A percentile compares a stretch with the other conserved stretches of the same genome.
Conservation (phyloP, 75 land plant genomes). For the Pinus albicaulis region DNA sequence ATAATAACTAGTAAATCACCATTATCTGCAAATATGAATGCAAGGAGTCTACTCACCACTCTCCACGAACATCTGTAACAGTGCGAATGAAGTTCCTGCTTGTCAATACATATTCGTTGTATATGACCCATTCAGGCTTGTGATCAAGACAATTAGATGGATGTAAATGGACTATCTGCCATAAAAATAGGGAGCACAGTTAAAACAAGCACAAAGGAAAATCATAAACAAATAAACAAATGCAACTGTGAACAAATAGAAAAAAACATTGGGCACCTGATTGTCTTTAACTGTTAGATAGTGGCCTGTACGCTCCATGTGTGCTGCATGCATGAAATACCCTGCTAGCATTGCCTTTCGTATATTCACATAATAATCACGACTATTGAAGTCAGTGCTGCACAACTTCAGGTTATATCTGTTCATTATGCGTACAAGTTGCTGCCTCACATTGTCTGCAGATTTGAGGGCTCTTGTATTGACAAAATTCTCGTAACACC, state of each 20-base stretch:
- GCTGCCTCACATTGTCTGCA: conserved; percentile 91
- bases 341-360: conserved; percentile 96
- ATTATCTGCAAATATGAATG: neutral
- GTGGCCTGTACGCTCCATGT: conserved; percentile 90
- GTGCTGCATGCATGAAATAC: conserved; percentile 98
- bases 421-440: conserved; percentile 92
- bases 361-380: conserved; percentile 89
- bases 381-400: conserved; percentile 95
- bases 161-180: conserved; percentile 90
- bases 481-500: conserved; percentile 97
- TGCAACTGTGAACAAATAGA: conserved; percentile 1
- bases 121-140: conserved; percentile 98
- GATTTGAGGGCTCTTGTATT: conserved; percentile 86
- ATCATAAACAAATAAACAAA: conserved; percentile 7
- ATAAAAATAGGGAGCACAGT: neutral
- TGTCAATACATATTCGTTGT: conserved; percentile 93
- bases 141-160: conserved; percentile 93
- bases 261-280: conserved; percentile 33
- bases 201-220: neutral
- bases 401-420: conserved; percentile 83
- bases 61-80: conserved; percentile 90
- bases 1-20: too few species aligned
- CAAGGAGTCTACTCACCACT: conserved; percentile 55
- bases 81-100: conserved; percentile 92
- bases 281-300: conserved; percentile 98